Evolutionary conservation across 2,329 filamentous ascomycete species (phyloP), one percentile per base, ranked within the genome.

Genomic region (Clarireedia paspali): DNA sequence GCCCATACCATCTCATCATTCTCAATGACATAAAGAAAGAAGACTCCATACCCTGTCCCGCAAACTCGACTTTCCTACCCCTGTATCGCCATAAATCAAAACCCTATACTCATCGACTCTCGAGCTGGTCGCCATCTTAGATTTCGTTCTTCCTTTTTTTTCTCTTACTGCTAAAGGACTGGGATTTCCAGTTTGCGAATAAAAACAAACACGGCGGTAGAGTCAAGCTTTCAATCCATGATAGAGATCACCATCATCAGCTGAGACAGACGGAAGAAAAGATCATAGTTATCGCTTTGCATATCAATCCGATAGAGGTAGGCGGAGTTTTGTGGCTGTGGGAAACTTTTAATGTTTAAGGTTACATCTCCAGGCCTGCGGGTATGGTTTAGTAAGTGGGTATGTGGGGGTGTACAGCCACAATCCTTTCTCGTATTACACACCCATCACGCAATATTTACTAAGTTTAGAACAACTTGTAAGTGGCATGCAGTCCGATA

Each of bases 381-480:
- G 36, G 36, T 50, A 34, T 9, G 34, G 7, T n/a, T 34, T 34
- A 10, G 12, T 24, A 52, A 24, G 39, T 42, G 49, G 49, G 26
- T 30, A 30, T 30, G 27, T 30, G 27, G 27, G 27, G 27, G 50
- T 20, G 38, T 30, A 53, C 46, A 47, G 50, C 50, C 40, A 53
- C 40, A 53, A 53, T 53, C 44, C 50, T 46, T 17, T 10, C 50
- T 53, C 27, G 50, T 53, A 47, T 47, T 7, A 6, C 10, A 10
- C 27, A 30, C 10, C 7, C 20, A 20, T 30, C 27, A 30, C 7
- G 3, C 27, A 10, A 30, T 30, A 30, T 30, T 30, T 30, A 9
- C 27, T 30, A 30, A 9, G 27, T 9, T 9, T 30, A 30, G 27
- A 30, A 30, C 27, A 30, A 30, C 10, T 30, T 7, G 10, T 30